These are phyloP conservation scores for Microstegium vimineum DNA, from an alignment of 176 grass and related monocot genomes.

Conservation along the genomic window DNA sequence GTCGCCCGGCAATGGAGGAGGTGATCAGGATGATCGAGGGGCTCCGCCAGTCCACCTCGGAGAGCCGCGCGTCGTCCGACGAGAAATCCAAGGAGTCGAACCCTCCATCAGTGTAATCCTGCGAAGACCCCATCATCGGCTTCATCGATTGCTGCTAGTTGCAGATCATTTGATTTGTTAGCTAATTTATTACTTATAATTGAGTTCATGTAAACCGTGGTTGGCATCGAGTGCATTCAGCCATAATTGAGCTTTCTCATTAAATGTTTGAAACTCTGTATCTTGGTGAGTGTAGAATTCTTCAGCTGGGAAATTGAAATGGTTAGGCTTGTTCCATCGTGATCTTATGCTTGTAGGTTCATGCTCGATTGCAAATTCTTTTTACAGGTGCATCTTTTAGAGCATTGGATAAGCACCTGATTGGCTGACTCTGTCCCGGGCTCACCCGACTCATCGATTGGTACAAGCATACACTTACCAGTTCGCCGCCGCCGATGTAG, in stretches of 20 bases:
- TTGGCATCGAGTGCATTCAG: conserved; percentile 18
- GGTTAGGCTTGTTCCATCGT: background rate
- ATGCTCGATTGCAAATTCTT: background rate
- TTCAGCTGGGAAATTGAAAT: background rate
- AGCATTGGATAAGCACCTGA: background rate
- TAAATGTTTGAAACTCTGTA: background rate
- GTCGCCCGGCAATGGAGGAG: conserved; percentile 70
- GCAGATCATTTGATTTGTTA: conserved; percentile 27
- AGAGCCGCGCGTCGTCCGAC: conserved; percentile 56
- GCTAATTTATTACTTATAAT: conserved; percentile 37
- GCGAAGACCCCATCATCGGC: no score
- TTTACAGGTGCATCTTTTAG: background rate
- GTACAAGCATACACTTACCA: background rate
- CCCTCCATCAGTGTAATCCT: conserved; percentile 21
- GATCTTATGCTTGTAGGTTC: background rate
- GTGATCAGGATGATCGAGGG: conserved; percentile 90
- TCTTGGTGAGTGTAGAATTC: background rate
- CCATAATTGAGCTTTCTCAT: conserved; percentile 12
- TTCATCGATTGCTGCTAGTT: background rate
- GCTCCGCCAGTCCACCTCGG: conserved; percentile 49
- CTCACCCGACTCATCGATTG: background rate
- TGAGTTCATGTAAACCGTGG: conserved; percentile 12
- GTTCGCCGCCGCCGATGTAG: background rate
- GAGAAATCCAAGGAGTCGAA: conserved; percentile 53
- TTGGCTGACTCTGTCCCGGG: background rate